Evolutionary conservation across 169 alveolate species (phyloP), one percentile per base, ranked within the genome.

Genomic region (Plasmodium knowlesi): DNA sequence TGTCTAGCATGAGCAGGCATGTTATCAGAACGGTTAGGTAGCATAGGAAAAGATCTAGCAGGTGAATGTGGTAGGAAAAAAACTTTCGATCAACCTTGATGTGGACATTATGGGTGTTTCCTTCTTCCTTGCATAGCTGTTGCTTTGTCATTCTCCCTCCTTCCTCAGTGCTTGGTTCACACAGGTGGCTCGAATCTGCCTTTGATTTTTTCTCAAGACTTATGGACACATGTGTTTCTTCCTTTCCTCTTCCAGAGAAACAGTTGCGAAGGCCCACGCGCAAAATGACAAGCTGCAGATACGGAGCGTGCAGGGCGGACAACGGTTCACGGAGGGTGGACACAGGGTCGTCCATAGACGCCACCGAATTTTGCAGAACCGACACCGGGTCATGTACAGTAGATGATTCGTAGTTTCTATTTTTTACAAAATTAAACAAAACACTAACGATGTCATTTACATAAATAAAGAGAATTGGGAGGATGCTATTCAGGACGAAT

Each of bases 11-110:
- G 28, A 78, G 57, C 22, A 86, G 14, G 80, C 93, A 86, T 39
- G 76, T 70, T 0, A 86, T 46, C 30, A 86, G 10, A n/a, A 86
- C 82, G 67, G 86, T 74, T 30, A 86, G 57, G 81, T 86, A 86
- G 19, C 93, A 86, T 28, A 86, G 50, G 34, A 86, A 86, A 10
- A 86, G 54, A 37, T 86, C 93, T 2, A 86, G 39, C 32, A 86
- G 30, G 46, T 86, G 93, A 12, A 86, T 86, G 30, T 86, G 81
- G 43, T 86, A 86, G 1, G 67, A 74, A 28, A 86, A 86, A 30
- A 74, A 86, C 76, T 86, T 86, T 9, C 32, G 22, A 22, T 70
- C 39, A 19, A 86, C 57, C 25, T 25, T 37, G 5, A 74, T 57
- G 41, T 57, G 46, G 70, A 86, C 67, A 12, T 76, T 10, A 25